A percentile compares a stretch with the other conserved stretches of the same genome.
Evolutionary conservation across 2,329 filamentous ascomycete species (phyloP).

Genomic region (Exophiala viscosa): DNA sequence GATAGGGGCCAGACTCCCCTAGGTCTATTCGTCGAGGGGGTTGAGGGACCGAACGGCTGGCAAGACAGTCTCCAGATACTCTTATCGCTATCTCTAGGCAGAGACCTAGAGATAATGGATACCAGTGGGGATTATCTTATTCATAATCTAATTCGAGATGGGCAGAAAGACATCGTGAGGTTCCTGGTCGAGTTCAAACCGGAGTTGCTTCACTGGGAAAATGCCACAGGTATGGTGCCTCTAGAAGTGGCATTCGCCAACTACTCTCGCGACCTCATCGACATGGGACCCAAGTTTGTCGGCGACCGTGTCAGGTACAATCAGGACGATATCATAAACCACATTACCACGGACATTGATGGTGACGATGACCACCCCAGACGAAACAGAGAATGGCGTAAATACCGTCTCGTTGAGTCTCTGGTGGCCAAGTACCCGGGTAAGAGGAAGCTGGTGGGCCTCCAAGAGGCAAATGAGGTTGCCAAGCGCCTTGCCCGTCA

Average conservation of each 20-base stretch:
- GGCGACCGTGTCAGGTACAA: constrained; percentile 1
- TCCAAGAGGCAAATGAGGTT: constrained; percentile 61
- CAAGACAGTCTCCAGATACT: constrained; percentile 44
- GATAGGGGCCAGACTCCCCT: constrained; percentile 61
- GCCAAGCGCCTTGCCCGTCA: constrained; percentile 46
- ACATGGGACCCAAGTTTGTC: constrained; percentile 11
- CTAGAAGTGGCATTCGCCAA: constrained; percentile 62
- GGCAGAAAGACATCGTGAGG: constrained; percentile 48
- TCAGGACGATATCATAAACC: constrained; percentile 3
- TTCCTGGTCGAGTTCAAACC: constrained; percentile 60
- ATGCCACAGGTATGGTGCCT: constrained; percentile 71
- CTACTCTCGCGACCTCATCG: constrained; percentile 32
- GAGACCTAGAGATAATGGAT: constrained; percentile 46
- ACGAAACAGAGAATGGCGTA: constrained; percentile 11
- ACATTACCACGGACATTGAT: constrained; percentile 7
- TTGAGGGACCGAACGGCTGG: constrained; percentile 20
- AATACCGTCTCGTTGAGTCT: constrained; percentile 18
- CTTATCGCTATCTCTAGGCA: constrained; percentile 55
- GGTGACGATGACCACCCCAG: background rate
- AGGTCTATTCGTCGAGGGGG: constrained; percentile 51
- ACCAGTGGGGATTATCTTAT: constrained; percentile 43
- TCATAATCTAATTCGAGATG: constrained; percentile 35
- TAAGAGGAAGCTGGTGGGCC: constrained; percentile 46
- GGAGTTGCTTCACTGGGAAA: constrained; percentile 64
- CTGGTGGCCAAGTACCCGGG: constrained; percentile 19